Conservation (phyloP, 352 stramenopile species). For the Globisporangium barbulae region DNA sequence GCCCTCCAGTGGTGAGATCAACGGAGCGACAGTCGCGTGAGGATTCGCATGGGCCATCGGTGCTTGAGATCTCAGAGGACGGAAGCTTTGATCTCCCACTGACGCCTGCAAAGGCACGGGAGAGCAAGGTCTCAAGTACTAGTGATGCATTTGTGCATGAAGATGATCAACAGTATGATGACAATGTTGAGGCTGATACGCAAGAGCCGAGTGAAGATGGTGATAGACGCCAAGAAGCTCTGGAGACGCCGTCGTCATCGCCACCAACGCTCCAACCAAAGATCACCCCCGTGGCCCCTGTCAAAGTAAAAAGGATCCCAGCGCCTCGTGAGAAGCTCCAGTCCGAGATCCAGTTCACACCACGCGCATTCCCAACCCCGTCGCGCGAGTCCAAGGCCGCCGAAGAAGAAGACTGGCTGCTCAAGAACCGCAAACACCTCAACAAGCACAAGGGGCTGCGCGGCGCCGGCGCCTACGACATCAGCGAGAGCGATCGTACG, state of each 20-base stretch:
- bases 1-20: background rate
- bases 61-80: conserved; percentile 54
- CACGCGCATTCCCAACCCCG: conserved; percentile 72
- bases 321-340: conserved; percentile 38
- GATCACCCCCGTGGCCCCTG: background rate
- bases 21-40: background rate
- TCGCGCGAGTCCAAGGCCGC: conserved; percentile 76
- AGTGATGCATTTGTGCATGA: background rate
- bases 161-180: conserved; percentile 9
- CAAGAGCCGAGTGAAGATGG: background rate
- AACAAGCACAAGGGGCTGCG: conserved; percentile 67
- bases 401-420: conserved; percentile 79
- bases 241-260: background rate
- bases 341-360: conserved; percentile 73
- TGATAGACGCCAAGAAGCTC: background rate
- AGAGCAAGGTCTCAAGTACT: background rate
- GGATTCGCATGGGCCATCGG: conserved; percentile 8
- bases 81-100: conserved; percentile 46
- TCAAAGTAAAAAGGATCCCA: conserved; percentile 22
- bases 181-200: background rate
- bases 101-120: conserved; percentile 1
- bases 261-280: conserved; percentile 8
- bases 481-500: conserved; percentile 83
- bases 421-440: conserved; percentile 82
- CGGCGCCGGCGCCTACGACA: conserved; percentile 53